Evolutionary conservation across 345 rosid genomes (phyloP).

Genomic region (Microcos paniculata): DNA sequence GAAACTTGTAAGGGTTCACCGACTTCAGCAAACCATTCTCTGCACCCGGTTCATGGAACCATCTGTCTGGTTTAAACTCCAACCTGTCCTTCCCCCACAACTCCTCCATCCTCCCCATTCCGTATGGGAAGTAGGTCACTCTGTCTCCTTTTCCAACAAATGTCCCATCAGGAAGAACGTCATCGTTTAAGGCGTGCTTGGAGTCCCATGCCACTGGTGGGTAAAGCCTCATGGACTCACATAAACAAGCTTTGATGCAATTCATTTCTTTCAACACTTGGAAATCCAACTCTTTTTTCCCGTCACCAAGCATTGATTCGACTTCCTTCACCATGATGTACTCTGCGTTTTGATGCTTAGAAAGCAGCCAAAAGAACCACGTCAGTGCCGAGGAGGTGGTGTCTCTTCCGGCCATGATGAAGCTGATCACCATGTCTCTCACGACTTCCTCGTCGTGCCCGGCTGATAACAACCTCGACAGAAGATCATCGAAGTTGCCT

Average conservation of each 20-base stretch:
- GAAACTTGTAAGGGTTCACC: slow-evolving; percentile 53
- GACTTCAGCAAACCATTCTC: slow-evolving; percentile 29
- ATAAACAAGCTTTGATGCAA: slow-evolving; percentile 53
- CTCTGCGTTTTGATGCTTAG: slow-evolving; percentile 34
- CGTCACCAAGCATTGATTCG: slow-evolving; percentile 8
- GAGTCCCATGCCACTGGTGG: slow-evolving; percentile 81
- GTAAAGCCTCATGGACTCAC: slow-evolving; percentile 72
- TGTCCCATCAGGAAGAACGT: slow-evolving; percentile 71
- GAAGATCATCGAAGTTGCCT: slow-evolving; percentile 34
- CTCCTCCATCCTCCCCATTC: slow-evolving; percentile 77
- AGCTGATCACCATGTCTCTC: slow-evolving; percentile 62
- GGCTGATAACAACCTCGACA: slow-evolving; percentile 46
- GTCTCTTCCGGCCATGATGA: slow-evolving; percentile 73
- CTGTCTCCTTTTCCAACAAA: slow-evolving; percentile 46
- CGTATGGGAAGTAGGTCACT: slow-evolving; percentile 58
- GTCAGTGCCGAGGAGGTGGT: slow-evolving; percentile 69
- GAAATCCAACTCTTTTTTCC: slow-evolving; percentile 23
- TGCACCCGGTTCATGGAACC: slow-evolving; percentile 34
- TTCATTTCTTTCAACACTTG: slow-evolving; percentile 47
- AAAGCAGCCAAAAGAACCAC: slow-evolving; percentile 71
- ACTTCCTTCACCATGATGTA: slow-evolving; percentile 36
- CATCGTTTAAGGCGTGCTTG: slow-evolving; percentile 50
- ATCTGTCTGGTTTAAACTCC: slow-evolving; percentile 68
- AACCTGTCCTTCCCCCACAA: slow-evolving; percentile 68
- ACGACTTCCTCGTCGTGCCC: slow-evolving; percentile 50